Percentiles rank a stretch among this genome's conserved stretches.
Evolutionary conservation across 768 basidiomycete genomes (phyloP).

Genomic region (Symmetrospora coprosmae): DNA sequence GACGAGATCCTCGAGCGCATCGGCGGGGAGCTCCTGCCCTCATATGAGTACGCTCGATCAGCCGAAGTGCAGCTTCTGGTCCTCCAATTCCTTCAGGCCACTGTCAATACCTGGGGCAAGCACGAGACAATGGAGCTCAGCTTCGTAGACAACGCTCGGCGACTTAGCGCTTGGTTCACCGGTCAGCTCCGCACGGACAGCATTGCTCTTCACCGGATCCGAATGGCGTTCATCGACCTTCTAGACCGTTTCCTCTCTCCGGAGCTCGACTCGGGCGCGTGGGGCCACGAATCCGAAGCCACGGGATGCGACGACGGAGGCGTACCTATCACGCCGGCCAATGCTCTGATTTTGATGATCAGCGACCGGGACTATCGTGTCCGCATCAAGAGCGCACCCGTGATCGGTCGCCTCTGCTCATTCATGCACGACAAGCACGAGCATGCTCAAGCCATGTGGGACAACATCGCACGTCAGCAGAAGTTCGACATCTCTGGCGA

Average conservation of each 20-base stretch:
- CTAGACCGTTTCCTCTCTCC: slow-evolving; percentile 50
- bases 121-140: slow-evolving; percentile 33
- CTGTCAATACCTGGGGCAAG: slow-evolving; percentile 49
- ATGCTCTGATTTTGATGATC: slow-evolving; percentile 44
- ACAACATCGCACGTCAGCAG: slow-evolving; percentile 42
- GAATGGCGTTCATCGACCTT: slow-evolving; percentile 53
- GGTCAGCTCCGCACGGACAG: slow-evolving; percentile 40
- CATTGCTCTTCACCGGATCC: slow-evolving; percentile 52
- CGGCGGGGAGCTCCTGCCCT: slow-evolving; percentile 42
- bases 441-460: slow-evolving; percentile 39
- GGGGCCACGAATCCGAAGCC: slow-evolving; percentile 37
- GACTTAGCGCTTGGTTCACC: slow-evolving; percentile 49
- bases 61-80: slow-evolving; percentile 46
- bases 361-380: slow-evolving; percentile 69
- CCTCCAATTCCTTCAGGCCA: slow-evolving; percentile 53
- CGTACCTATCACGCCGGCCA: slow-evolving; percentile 39
- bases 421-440: neutral
- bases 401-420: slow-evolving; percentile 27
- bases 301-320: slow-evolving; percentile 33
- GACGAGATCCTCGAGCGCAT: slow-evolving; percentile 48
- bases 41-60: slow-evolving; percentile 48
- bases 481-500: slow-evolving; percentile 42
- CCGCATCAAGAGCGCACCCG: slow-evolving; percentile 48
- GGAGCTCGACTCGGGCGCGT: slow-evolving; percentile 47
- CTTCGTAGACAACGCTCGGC: slow-evolving; percentile 42